Percentiles rank a stretch among this genome's conserved stretches.
These are phyloP conservation scores for Chytridium lagenaria DNA, from an alignment of 371 early-diverging fungal species.

Conservation along the genomic window DNA sequence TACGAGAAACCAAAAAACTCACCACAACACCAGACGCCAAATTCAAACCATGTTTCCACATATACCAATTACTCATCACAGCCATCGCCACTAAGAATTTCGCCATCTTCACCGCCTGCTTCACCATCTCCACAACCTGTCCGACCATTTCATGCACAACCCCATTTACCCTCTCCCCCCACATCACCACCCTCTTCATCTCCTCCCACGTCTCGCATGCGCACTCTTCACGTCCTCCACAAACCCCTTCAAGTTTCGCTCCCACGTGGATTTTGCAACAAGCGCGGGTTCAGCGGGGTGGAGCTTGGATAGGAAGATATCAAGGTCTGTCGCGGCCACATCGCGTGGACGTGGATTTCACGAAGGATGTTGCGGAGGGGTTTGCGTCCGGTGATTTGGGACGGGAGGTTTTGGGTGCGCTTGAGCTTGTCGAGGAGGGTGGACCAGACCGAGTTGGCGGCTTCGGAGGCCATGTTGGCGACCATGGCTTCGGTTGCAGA, in stretches of 20 bases:
- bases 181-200: conserved; percentile 40
- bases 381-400: conserved; percentile 54
- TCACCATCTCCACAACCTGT: conserved; percentile 47
- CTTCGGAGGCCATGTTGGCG: conserved; percentile 59
- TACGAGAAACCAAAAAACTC: too few species aligned
- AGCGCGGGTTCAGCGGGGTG: conserved; percentile 52
- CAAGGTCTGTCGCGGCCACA: conserved; percentile 48
- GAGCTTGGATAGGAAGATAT: conserved; percentile 47
- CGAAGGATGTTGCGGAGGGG: conserved; percentile 52
- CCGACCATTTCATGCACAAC: conserved; percentile 48
- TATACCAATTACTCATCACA: conserved; percentile 52
- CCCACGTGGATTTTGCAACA: conserved; percentile 51
- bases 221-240: conserved; percentile 48
- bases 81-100: conserved; percentile 50
- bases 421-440: conserved; percentile 50
- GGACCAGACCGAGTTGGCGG: conserved; percentile 57
- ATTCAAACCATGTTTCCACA: conserved; percentile 48
- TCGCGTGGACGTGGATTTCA: conserved; percentile 54
- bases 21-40: conserved; percentile 36
- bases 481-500: conserved; percentile 58
- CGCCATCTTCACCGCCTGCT: conserved; percentile 51
- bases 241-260: conserved; percentile 54
- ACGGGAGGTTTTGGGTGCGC: conserved; percentile 48
- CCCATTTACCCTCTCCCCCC: conserved; percentile 50
- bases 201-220: conserved; percentile 44